A percentile compares a stretch with the other conserved stretches of the same genome.
These are phyloP conservation scores for Erigeron canadensis DNA, from an alignment of 129 eudicot genomes.

Conservation along the genomic window DNA sequence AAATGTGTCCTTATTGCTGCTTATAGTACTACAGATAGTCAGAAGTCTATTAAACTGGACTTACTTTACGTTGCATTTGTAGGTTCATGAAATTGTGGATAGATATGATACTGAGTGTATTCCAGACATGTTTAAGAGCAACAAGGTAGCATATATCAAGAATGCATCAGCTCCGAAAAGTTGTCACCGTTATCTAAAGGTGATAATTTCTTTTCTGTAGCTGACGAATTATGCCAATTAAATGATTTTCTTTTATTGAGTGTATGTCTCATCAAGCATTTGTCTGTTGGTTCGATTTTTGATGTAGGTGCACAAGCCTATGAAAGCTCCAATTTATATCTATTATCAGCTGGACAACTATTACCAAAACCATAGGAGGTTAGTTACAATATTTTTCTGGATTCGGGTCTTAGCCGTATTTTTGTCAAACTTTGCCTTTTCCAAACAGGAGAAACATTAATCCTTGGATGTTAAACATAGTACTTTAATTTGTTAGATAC, in stretches of 20 bases:
- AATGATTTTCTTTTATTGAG: neutral
- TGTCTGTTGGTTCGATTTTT: constrained; percentile 5
- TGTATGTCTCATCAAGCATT: constrained; percentile 2
- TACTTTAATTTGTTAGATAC: neutral
- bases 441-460: neutral
- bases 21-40: neutral
- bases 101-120: constrained; percentile 77
- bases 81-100: constrained; percentile 79
- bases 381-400: constrained; percentile 17
- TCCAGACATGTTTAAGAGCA: constrained; percentile 47
- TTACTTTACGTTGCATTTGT: constrained; percentile 5
- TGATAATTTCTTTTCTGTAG: constrained; percentile 24
- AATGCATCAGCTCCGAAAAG: constrained; percentile 59
- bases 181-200: constrained; percentile 64
- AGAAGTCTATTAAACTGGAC: constrained; percentile 3
- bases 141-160: constrained; percentile 63
- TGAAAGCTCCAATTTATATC: constrained; percentile 86
- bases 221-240: constrained; percentile 7
- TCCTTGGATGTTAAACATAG: neutral
- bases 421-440: neutral
- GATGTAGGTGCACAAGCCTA: constrained; percentile 62
- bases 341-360: constrained; percentile 86
- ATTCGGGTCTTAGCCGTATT: neutral
- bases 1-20: neutral
- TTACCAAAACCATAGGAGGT: constrained; percentile 94